A percentile compares a stretch with the other conserved stretches of the same genome.
Evolutionary conservation across 2,329 filamentous ascomycete species (phyloP).

Genomic region (Trichoderma afroharzianum): DNA sequence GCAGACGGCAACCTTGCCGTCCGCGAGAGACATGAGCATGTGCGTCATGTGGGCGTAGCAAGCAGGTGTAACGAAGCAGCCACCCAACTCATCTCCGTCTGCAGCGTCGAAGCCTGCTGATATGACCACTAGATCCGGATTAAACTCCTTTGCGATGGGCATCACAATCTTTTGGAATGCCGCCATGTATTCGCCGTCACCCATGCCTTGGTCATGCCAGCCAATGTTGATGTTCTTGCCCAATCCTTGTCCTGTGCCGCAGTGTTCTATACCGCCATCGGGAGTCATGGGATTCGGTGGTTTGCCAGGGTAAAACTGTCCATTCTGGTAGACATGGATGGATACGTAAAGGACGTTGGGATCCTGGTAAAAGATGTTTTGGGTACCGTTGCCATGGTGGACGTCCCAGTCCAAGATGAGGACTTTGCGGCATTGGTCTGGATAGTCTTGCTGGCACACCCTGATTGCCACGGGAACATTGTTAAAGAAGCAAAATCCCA

Average conservation of each 20-base stretch:
- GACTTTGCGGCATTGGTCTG: conserved; percentile 78
- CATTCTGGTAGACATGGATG: conserved; percentile 81
- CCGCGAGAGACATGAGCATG: conserved; percentile 94
- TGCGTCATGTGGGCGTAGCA: conserved; percentile 99
- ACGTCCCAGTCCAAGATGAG: conserved; percentile 91
- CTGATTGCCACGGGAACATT: conserved; percentile 92
- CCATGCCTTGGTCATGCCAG: conserved; percentile 74
- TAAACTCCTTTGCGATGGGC: conserved; percentile 90
- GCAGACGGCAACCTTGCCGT: conserved; percentile 86
- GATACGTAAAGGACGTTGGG: conserved; percentile 96
- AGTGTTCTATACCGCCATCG: conserved; percentile 59
- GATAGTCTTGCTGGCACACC: conserved; percentile 78
- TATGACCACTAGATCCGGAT: conserved; percentile 91
- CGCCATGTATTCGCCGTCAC: conserved; percentile 93
- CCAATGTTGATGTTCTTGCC: conserved; percentile 65
- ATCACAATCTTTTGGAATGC: conserved; percentile 96
- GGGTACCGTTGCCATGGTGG: conserved; percentile 83
- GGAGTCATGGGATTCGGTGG: conserved; percentile 55
- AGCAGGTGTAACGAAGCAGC: conserved; percentile 83
- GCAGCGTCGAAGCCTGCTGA: conserved; percentile 96
- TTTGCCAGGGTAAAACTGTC: conserved; percentile 76
- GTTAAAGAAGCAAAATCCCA: conserved; percentile 97
- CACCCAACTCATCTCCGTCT: conserved; percentile 86
- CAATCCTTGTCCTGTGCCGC: conserved; percentile 51
- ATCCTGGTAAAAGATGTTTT: conserved; percentile 93